phyloP scores from a whole-genome alignment of 108 stramenopile genomes.

The Skeletonema grethae region DNA sequence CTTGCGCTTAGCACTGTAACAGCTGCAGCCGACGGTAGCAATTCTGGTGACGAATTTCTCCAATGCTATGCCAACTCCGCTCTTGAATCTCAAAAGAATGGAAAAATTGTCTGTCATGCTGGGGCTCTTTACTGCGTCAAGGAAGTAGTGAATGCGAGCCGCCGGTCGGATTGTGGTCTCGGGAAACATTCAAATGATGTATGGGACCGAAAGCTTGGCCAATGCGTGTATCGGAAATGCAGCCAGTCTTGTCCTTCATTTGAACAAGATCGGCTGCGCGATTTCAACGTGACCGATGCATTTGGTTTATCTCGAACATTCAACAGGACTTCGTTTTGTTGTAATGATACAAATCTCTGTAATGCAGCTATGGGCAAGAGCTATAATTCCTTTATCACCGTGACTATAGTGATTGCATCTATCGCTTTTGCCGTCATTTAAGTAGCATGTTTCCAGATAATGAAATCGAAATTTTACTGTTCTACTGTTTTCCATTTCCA shows the following conservation, averaged over 20 bases:
- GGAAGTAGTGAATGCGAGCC: conserved; percentile 32
- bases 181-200: conserved; percentile 13
- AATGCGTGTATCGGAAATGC: conserved; percentile 47
- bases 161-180: conserved; percentile 28
- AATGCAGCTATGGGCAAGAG: conserved; percentile 16
- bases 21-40: too few species aligned
- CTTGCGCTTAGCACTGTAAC: too few species aligned
- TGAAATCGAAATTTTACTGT: neutral
- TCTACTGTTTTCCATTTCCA: neutral
- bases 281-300: conserved; percentile 12
- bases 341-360: conserved; percentile 30
- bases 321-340: conserved; percentile 40
- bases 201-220: conserved; percentile 36
- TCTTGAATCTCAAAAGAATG: conserved; percentile 33
- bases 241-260: conserved; percentile 15
- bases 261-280: conserved; percentile 23
- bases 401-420: neutral
- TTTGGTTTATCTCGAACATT: conserved; percentile 8
- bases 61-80: conserved; percentile 40
- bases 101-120: conserved; percentile 27
- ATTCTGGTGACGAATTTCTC: conserved; percentile 9
- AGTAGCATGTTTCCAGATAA: neutral
- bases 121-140: conserved; percentile 27
- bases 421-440: neutral
- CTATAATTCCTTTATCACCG: too few species aligned